Evolutionary conservation across 2,329 filamentous ascomycete genomes (phyloP), one percentile per base, ranked within the genome.

Genomic region (Cercospora brassicicola): DNA sequence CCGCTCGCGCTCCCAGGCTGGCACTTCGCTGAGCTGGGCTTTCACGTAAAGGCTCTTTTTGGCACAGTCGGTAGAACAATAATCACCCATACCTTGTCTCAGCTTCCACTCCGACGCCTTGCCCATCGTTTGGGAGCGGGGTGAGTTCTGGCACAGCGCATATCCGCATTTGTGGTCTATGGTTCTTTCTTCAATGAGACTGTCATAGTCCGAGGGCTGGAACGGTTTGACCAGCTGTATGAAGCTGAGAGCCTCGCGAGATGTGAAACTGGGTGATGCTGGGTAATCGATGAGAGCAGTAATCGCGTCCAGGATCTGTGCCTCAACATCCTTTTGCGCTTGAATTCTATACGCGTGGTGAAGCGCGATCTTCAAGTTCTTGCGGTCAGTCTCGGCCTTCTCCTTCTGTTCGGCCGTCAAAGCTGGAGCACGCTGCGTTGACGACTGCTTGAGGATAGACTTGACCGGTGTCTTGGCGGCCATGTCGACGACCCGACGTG

Each of bases 201-300:
- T 91, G 76, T 97, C 93, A 82, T 96, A 96, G 82, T 99, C 94
- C 63, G 87, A 85, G 0, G 94, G 92, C 77, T 94, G 92, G 80
- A 97, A 98, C 53, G 88, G 84, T 9, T 85, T 82, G 26, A 98
- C 82, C 39, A 88, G 85, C 3, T 83, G 76, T 73, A 89, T 89
- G 81, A 98, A 93, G 64, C 82, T 81, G 45, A 81, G 78, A 1
- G 85, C 85, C 77, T 97, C 93, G 33, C 85, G 78, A 0, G 85
- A 75, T 55, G 85, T 83, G 55, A 81, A 78, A 31, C 69, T 85
- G 78, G 78, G 79, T 78, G 78, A 80, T 1, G 86, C 80, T 8
- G 90, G 88, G 59, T 85, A 83, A 65, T 87, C 89, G 71, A 91
- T 88, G 4, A 97, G 89, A 13, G 86, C 82, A 73, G 96, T 86